Percentiles rank a stretch among this genome's conserved stretches.
Conservation (phyloP, 228 moss, liverwort and hornwort species). For the Sphagnum magellanicum region DNA sequence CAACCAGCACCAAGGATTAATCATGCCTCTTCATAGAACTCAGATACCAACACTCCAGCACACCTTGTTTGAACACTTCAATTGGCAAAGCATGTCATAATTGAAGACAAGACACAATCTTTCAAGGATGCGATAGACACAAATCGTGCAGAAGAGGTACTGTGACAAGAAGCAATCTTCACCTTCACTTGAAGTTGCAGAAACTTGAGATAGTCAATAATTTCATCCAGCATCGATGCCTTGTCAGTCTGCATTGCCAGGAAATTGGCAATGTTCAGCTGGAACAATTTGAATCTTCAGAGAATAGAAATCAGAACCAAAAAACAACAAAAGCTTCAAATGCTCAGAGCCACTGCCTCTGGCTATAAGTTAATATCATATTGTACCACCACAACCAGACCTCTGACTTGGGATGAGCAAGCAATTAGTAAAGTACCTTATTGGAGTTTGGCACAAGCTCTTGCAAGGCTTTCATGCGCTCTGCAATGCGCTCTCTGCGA, state of each 20-base stretch:
- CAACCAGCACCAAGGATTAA: neutral
- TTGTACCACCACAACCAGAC: too few relatives aligned
- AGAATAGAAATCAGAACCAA: too few relatives aligned
- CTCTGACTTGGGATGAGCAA: too few relatives aligned
- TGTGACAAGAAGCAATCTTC: neutral
- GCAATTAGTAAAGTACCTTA: conserved; percentile 20
- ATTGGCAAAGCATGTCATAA: neutral
- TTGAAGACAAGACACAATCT: neutral
- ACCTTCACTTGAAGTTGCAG: conserved; percentile 61
- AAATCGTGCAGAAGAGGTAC: neutral
- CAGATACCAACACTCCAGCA: too few relatives aligned
- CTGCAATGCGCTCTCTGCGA: conserved; percentile 53
- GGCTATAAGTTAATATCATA: too few relatives aligned
- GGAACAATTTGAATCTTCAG: too few relatives aligned
- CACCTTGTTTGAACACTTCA: neutral
- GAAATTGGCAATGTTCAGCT: too few relatives aligned
- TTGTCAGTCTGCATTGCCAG: conserved; percentile 38
- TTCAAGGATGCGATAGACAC: neutral
- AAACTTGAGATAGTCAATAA: conserved; percentile 55
- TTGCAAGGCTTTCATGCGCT: conserved; percentile 56
- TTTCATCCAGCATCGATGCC: conserved; percentile 58
- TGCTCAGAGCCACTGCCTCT: too few relatives aligned
- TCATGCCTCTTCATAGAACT: neutral
- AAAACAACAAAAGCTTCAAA: too few relatives aligned
- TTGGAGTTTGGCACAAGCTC: conserved; percentile 63